These are phyloP conservation scores for Pulchroboletus neoregius DNA, from an alignment of 1,284 basidiomycete species.

Conservation along the genomic window DNA sequence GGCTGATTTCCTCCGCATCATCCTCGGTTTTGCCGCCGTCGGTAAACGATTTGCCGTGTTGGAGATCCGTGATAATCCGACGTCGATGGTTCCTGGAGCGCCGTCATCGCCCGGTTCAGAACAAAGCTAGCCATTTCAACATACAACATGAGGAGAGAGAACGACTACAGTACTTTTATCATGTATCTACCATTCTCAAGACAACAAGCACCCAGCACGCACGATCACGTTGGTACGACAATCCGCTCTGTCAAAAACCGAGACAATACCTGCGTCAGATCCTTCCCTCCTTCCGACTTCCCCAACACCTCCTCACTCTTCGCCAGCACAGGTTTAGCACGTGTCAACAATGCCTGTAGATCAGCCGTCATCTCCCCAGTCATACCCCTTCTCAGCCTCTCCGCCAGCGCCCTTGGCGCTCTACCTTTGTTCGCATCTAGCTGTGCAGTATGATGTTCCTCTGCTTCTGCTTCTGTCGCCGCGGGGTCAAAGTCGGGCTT, in stretches of 20 bases:
- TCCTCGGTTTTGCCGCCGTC: too few relatives aligned
- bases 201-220: too few relatives aligned
- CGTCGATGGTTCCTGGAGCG: too few relatives aligned
- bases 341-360: constrained; percentile 60
- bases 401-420: constrained; percentile 49
- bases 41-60: too few relatives aligned
- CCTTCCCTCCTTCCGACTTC: constrained; percentile 12
- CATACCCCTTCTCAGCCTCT: constrained; percentile 66
- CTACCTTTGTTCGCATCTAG: constrained; percentile 38
- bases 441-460: constrained; percentile 32
- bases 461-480: constrained; percentile 39
- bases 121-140: too few relatives aligned
- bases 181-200: too few relatives aligned
- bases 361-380: constrained; percentile 76
- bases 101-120: too few relatives aligned
- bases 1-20: too few relatives aligned
- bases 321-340: constrained; percentile 55
- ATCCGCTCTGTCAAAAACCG: constrained; percentile 65
- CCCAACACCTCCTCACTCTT: constrained; percentile 44
- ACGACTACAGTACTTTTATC: constrained; percentile 3
- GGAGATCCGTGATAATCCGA: too few relatives aligned
- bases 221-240: constrained; percentile 23
- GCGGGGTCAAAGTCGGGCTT: constrained; percentile 58
- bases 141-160: too few relatives aligned
- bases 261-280: constrained; percentile 56